phyloP scores from a whole-genome alignment of 345 rosid genomes.

The Acer yangbiense region DNA sequence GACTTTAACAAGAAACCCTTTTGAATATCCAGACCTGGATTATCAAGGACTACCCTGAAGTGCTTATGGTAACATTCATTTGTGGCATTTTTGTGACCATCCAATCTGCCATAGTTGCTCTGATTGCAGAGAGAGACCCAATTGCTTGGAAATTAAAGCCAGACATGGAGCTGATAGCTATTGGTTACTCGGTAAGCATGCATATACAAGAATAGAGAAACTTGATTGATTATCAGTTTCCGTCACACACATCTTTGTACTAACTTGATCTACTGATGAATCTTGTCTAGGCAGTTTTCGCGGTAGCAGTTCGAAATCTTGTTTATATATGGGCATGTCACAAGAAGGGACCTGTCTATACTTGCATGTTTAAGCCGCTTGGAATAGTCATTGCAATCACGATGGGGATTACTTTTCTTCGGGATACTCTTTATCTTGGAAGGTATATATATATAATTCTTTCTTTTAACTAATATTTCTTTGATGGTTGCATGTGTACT shows the following conservation, averaged over 20 bases:
- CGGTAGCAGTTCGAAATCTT: slow-evolving; percentile 25
- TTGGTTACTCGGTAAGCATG: slow-evolving; percentile 28
- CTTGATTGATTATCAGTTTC: no score
- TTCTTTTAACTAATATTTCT: no score
- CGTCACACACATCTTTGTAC: background rate
- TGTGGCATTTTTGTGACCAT: slow-evolving; percentile 18
- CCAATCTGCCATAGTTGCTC: slow-evolving; percentile 18
- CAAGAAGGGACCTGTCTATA: slow-evolving; percentile 31
- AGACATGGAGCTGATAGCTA: slow-evolving; percentile 23
- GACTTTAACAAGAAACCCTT: no score
- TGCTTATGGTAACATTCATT: background rate
- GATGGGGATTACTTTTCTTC: slow-evolving; percentile 22
- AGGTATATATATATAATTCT: slow-evolving; percentile 22
- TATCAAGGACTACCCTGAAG: slow-evolving; percentile 18
- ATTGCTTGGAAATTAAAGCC: slow-evolving; percentile 31
- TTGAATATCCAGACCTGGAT: background rate
- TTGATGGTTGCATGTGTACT: no score
- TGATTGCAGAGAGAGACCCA: slow-evolving; percentile 22
- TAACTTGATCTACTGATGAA: no score
- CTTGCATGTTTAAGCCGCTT: slow-evolving; percentile 33
- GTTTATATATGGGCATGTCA: slow-evolving; percentile 36
- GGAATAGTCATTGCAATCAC: slow-evolving; percentile 33
- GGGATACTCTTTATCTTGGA: slow-evolving; percentile 41
- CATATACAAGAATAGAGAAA: no score
- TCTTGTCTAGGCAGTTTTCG: slow-evolving; percentile 34